phyloP scores from a whole-genome alignment of 495 filamentous ascomycete species.

The Xylaria venustula region DNA sequence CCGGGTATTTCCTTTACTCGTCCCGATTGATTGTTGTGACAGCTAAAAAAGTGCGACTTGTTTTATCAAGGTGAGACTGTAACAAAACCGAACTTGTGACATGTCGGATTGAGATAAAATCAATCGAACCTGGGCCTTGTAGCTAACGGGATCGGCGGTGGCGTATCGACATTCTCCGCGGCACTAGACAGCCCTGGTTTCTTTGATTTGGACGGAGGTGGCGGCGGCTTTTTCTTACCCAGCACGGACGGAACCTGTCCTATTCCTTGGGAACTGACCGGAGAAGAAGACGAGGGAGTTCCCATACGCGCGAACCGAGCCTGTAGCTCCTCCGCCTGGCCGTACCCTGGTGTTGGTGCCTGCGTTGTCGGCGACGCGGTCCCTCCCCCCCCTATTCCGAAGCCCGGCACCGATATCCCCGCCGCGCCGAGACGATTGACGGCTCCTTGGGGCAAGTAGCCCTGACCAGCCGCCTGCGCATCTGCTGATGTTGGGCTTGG shows the following conservation, averaged over 20 bases:
- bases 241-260: constrained; percentile 28
- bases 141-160: constrained; percentile 51
- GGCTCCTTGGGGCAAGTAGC: constrained; percentile 65
- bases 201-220: constrained; percentile 69
- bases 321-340: constrained; percentile 64
- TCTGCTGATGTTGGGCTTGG: constrained; percentile 41
- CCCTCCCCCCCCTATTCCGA: constrained; percentile 62
- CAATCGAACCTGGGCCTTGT: constrained; percentile 41
- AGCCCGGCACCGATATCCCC: constrained; percentile 77
- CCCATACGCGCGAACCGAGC: constrained; percentile 63
- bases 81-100: neutral
- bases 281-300: constrained; percentile 25
- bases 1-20: neutral
- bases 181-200: constrained; percentile 38
- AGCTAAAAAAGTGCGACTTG: neutral
- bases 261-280: too few species aligned
- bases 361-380: constrained; percentile 10
- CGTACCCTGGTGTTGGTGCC: neutral
- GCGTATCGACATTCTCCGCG: constrained; percentile 18
- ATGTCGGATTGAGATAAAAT: too few species aligned
- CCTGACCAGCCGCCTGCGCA: constrained; percentile 28
- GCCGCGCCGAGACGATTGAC: constrained; percentile 67
- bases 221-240: constrained; percentile 62
- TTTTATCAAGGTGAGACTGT: too few species aligned
- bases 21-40: neutral